Evolutionary conservation across 345 rosid species (phyloP).

Genomic region (Lenwebbia sp.): DNA sequence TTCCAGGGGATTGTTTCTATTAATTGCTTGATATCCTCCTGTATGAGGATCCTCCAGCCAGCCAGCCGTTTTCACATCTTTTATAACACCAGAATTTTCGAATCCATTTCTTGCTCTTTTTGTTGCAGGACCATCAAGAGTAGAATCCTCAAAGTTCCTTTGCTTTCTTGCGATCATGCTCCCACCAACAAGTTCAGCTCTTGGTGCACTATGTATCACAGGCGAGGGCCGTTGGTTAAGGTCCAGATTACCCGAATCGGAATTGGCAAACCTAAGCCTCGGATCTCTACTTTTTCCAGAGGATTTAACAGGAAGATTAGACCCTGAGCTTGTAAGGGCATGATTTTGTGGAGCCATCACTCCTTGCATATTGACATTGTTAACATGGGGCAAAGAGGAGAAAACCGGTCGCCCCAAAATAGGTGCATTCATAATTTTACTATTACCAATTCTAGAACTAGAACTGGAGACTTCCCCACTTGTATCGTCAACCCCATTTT

Average conservation of each 20-base stretch:
- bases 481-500: slow-evolving; percentile 37
- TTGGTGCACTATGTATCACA: slow-evolving; percentile 14
- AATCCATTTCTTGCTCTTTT: slow-evolving; percentile 49
- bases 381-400: slow-evolving; percentile 9
- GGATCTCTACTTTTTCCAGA: slow-evolving; percentile 85
- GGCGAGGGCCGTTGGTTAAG: slow-evolving; percentile 12
- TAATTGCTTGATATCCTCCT: slow-evolving; percentile 17
- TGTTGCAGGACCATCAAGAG: slow-evolving; percentile 35
- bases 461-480: slow-evolving; percentile 71
- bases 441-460: slow-evolving; percentile 21
- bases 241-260: slow-evolving; percentile 33
- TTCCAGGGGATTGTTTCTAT: slow-evolving; percentile 12
- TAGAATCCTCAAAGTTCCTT: slow-evolving; percentile 39
- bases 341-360: slow-evolving; percentile 12
- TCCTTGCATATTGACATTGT: slow-evolving; percentile 12
- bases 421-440: slow-evolving; percentile 9
- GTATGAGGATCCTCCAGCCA: slow-evolving; percentile 55
- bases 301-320: slow-evolving; percentile 33
- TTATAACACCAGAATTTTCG: slow-evolving; percentile 19
- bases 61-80: slow-evolving; percentile 49
- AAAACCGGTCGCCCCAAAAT: slow-evolving; percentile 12
- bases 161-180: slow-evolving; percentile 46
- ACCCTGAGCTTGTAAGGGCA: slow-evolving; percentile 12
- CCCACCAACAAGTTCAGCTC: slow-evolving; percentile 29
- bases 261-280: slow-evolving; percentile 56